phyloP scores from a whole-genome alignment of 495 filamentous ascomycete species.

The Trypethelium eluteriae region DNA sequence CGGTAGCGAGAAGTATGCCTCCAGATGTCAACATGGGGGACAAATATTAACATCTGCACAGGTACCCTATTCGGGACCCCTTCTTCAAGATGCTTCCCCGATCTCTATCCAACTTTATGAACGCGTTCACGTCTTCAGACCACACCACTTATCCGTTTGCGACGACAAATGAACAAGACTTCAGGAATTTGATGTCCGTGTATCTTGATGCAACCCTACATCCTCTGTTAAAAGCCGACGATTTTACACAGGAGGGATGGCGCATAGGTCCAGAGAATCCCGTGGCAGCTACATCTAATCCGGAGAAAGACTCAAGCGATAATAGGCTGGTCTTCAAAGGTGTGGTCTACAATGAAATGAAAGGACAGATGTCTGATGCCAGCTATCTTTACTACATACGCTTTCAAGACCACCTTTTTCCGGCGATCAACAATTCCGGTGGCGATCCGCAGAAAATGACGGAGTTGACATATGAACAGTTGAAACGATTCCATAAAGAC shows the following conservation, averaged over 20 bases:
- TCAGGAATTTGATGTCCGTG: constrained; percentile 89
- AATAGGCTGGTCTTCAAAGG: constrained; percentile 86
- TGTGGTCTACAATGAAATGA: constrained; percentile 99
- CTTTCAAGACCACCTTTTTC: constrained; percentile 91
- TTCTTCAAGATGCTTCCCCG: constrained; percentile 99
- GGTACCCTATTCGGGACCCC: constrained; percentile 90
- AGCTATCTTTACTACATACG: constrained; percentile 91
- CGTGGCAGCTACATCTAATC: constrained; percentile 42
- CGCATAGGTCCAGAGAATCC: constrained; percentile 87
- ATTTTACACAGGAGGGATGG: constrained; percentile 97
- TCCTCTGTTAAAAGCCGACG: constrained; percentile 77
- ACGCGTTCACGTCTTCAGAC: constrained; percentile 91
- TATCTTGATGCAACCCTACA: constrained; percentile 92
- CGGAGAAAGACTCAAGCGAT: constrained; percentile 36
- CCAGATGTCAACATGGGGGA: constrained; percentile 5
- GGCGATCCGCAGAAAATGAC: constrained; percentile 95
- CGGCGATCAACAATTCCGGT: constrained; percentile 87
- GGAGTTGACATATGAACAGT: constrained; percentile 78
- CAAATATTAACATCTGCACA: constrained; percentile 35
- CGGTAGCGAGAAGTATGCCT: constrained; percentile 80
- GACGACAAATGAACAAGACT: constrained; percentile 93
- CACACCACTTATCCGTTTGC: constrained; percentile 98
- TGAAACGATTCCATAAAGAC: constrained; percentile 75
- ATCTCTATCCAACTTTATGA: constrained; percentile 98
- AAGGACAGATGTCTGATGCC: constrained; percentile 96